Evolutionary conservation across 176 grass and related monocot genomes (phyloP), one percentile per base, ranked within the genome.

Genomic region (Oryza punctata): DNA sequence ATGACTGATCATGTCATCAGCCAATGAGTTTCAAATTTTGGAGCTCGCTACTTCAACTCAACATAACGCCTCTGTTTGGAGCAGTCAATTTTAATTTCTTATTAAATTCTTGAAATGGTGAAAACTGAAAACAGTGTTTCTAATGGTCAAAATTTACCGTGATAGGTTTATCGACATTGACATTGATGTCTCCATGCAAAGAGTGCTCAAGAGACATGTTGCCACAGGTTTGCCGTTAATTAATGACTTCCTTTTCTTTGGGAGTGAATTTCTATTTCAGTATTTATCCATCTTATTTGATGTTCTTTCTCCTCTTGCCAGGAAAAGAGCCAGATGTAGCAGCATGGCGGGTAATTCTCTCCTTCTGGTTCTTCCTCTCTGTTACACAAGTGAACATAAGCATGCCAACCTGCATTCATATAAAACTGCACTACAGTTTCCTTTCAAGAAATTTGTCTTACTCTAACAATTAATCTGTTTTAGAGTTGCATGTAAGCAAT

Each of bases 281-380:
- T 67, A 32, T 63, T 24, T 61, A 24, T 61, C 21, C n/a, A 24
- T 24, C 35, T 16, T 73, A 60, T 60, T 50, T 26, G 10, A 21
- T 69, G 61, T 68, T 63, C 32, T 67, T 89, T 5, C 73, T 84
- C 59, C 33, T 25, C 7, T 82, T 88, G 64, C 41, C 71, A 97
- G 93, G 96, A 78, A 98, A 98, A 80, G 93, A 93, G 64, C 96
- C 91, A 77, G 79, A 88, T 69, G 85, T 98, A 82, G 96, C 96
- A 41, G 85, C 90, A 75, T 93, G 93, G 93, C 87, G 96, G 87
- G 93, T 98, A 98, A 91, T 88, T 76, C 7, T 81, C 44, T 9
- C 65, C 3, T 67, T 61, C 30, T 18, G 26, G 45, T 15, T 81
- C 73, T 57, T 79, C 19, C 16, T 40, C 28, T 14, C 57, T 52